Evolutionary conservation across 2,329 filamentous ascomycete species (phyloP), one percentile per base, ranked within the genome.

Genomic region (Penicillium sp.): DNA sequence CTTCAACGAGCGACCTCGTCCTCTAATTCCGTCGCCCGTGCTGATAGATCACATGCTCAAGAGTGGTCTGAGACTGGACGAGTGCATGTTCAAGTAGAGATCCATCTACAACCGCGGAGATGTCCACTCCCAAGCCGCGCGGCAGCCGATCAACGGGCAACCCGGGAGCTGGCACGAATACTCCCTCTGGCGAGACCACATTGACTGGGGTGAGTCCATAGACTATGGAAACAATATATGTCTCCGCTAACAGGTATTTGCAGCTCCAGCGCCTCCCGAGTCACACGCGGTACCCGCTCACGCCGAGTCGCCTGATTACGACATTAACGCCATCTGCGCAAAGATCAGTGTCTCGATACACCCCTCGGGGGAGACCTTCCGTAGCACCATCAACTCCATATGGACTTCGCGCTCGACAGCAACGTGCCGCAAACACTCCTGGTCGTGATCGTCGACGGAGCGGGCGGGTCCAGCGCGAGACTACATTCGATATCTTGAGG

Each of bases 321-420:
- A 50, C 65, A 39, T 59, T 61, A 39, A 76, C 75, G 2, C 74
- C 75, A 5, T 74, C 71, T 15, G 67, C 66, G 25, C 72, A 73
- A 53, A 69, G 73, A 20, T 73, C 72, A 31, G 71, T 66, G 39
- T 70, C 67, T 61, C 71, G 75, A 61, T 69, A 65, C 43, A 78
- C 75, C 35, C 75, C 76, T 28, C 69, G 75, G 39, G 67, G 66
- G 22, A 65, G 70, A 55, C 69, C 62, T 37, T 63, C 55, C 48
- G 72, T 65, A 17, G 79, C 78, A 15, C 83, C 83, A 8, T 80
- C 82, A 5, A 86, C 84, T 15, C 84, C 84, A 0, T 81, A 85
- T 75, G 82, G 82, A 28, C 78, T 85, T 57, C 78, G 81, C 43
- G 83, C 83, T 10, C 74, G 84, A 31, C 80, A 84, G 70, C 80